Percentiles rank a stretch among this genome's conserved stretches.
phyloP scores from a whole-genome alignment of 1,139 yeast species.

The Blastobotrys buckinghamii region DNA sequence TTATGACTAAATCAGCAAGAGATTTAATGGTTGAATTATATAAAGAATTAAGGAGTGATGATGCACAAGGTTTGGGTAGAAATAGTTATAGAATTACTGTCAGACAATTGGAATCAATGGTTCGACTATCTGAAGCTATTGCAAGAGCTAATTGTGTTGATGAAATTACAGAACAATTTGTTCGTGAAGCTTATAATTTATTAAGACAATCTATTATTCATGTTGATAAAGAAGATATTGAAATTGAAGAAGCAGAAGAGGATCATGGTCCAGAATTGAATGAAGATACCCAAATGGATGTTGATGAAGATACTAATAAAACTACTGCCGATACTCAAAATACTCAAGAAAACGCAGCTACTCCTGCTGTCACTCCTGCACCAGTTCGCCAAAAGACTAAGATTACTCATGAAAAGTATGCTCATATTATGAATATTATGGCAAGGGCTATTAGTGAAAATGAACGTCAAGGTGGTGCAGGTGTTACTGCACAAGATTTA shows the following conservation, averaged over 20 bases:
- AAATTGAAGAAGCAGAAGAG: conserved; percentile 57
- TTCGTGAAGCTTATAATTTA: conserved; percentile 88
- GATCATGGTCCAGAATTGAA: conserved; percentile 19
- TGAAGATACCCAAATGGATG: conserved; percentile 4
- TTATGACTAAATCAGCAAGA: conserved; percentile 76
- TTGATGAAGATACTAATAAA: conserved; percentile 14
- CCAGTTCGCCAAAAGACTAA: conserved; percentile 38
- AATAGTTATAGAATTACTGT: conserved; percentile 89
- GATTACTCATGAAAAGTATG: conserved; percentile 81
- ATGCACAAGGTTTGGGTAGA: conserved; percentile 86
- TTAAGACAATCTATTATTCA: conserved; percentile 87
- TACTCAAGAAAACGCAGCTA: too few relatives aligned
- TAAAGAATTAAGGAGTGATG: conserved; percentile 83
- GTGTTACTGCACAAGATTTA: conserved; percentile 63
- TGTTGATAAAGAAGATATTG: conserved; percentile 92
- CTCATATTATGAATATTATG: conserved; percentile 72
- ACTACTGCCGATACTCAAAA: conserved; percentile 10
- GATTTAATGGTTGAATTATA: conserved; percentile 71
- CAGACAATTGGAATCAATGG: conserved; percentile 89
- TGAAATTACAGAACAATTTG: conserved; percentile 78
- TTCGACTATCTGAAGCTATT: conserved; percentile 90
- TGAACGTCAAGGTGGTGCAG: conserved; percentile 46
- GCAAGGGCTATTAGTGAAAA: conserved; percentile 60
- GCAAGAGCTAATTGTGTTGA: conserved; percentile 96
- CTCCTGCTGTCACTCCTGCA: neutral